These are phyloP conservation scores for Venustampulla echinocandica DNA, from an alignment of 495 filamentous ascomycete genomes.

Conservation along the genomic window DNA sequence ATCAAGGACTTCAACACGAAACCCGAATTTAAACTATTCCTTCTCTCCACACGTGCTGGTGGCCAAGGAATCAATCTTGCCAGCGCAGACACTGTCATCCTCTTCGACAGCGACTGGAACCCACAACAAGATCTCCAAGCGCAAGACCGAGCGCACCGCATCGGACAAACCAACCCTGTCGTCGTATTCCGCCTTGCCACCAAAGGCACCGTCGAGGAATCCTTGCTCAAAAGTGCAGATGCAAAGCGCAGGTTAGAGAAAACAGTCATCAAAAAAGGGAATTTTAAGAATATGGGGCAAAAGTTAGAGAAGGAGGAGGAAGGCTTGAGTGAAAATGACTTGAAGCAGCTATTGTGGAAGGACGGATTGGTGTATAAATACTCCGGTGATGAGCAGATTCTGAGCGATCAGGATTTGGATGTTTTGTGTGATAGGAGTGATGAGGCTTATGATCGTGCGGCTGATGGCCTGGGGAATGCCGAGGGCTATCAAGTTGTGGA, in stretches of 20 bases:
- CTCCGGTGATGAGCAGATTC: conserved; percentile 45
- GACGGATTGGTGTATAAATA: conserved; percentile 57
- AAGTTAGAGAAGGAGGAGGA: conserved; percentile 51
- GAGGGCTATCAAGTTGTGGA: conserved; percentile 62
- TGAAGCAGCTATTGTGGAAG: conserved; percentile 51
- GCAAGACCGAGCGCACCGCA: conserved; percentile 88
- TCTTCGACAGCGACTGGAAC: conserved; percentile 98
- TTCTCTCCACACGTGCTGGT: conserved; percentile 83
- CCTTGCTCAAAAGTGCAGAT: conserved; percentile 78
- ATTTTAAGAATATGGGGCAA: conserved; percentile 49
- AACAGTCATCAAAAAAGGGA: conserved; percentile 89
- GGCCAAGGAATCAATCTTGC: conserved; percentile 96
- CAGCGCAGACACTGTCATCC: conserved; percentile 90
- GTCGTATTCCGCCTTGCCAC: conserved; percentile 94
- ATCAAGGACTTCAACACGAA: conserved; percentile 81
- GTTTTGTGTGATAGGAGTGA: conserved; percentile 77
- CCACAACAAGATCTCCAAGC: conserved; percentile 96
- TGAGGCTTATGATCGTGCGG: conserved; percentile 74
- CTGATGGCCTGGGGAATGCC: conserved; percentile 57
- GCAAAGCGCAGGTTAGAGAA: conserved; percentile 91
- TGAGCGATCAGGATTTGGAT: conserved; percentile 69
- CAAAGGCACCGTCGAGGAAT: conserved; percentile 85
- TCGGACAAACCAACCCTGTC: conserved; percentile 86
- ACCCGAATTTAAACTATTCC: conserved; percentile 63
- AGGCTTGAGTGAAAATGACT: conserved; percentile 46